Conservation (phyloP, 805 yeast species). For the Nakazawaea laoshanensis region DNA sequence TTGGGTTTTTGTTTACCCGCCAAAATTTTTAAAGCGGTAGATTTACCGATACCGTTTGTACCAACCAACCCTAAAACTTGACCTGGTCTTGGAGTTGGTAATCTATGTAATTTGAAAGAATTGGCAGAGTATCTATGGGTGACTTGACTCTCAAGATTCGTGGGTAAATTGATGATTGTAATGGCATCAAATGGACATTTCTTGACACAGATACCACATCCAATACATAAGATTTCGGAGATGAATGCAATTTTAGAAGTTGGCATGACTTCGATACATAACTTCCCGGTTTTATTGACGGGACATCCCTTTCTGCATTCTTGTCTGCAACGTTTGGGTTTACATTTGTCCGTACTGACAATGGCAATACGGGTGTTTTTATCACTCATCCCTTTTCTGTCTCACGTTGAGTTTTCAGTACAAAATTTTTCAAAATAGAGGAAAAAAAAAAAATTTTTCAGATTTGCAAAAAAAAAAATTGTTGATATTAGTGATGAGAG, state of each 20-base stretch:
- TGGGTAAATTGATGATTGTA: conserved; percentile 90
- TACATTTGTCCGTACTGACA: conserved; percentile 89
- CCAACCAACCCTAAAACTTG: conserved; percentile 98
- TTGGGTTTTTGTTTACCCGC: conserved; percentile 98
- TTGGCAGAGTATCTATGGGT: conserved; percentile 98
- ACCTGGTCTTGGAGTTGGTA: conserved; percentile 98
- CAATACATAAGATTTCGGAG: conserved; percentile 90
- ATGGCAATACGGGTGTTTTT: conserved; percentile 83
- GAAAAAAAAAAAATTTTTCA: conserved; percentile 11
- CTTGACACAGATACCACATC: conserved; percentile 99
- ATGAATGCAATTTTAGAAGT: conserved; percentile 88
- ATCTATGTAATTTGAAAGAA: conserved; percentile 92
- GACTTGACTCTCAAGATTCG: conserved; percentile 85
- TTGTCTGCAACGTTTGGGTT: conserved; percentile 97
- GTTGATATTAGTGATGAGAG: background rate
- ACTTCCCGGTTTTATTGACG: conserved; percentile 94
- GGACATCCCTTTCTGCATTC: conserved; percentile 97
- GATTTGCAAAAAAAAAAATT: background rate
- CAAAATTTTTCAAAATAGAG: conserved; percentile 15
- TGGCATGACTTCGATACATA: conserved; percentile 95
- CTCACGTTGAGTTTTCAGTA: conserved; percentile 10
- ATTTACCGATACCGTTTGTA: conserved; percentile 98
- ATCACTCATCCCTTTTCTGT: conserved; percentile 21
- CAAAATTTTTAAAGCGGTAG: conserved; percentile 91
- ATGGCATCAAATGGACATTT: conserved; percentile 98